Evolutionary conservation across 2,329 filamentous ascomycete genomes (phyloP).

Genomic region (Colletotrichum horii): DNA sequence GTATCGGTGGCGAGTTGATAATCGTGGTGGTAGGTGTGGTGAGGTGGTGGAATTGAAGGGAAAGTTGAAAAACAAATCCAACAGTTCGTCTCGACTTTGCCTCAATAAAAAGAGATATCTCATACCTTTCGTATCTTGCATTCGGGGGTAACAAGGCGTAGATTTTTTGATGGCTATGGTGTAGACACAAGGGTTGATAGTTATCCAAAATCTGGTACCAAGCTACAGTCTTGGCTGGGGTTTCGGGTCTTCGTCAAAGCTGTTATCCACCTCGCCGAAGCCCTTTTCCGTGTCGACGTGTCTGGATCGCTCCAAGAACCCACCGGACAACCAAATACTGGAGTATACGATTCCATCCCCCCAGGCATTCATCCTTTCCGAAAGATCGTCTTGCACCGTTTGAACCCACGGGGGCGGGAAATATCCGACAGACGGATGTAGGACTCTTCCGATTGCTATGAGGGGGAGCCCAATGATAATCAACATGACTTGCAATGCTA

Average conservation of each 20-base stretch:
- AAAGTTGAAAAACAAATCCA: neutral
- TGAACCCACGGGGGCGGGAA: rapidly evolving
- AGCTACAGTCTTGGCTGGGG: neutral
- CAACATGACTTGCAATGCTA: neutral
- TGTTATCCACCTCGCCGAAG: neutral
- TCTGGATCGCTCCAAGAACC: neutral
- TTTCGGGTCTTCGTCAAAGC: neutral
- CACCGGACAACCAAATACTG: neutral
- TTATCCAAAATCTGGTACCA: rapidly evolving
- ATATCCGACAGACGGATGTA: neutral
- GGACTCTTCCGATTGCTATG: neutral
- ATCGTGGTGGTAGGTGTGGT: neutral
- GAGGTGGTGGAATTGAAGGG: neutral
- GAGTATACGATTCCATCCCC: neutral
- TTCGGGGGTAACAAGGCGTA: neutral
- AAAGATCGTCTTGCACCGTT: neutral
- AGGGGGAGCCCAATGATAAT: neutral
- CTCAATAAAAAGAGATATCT: rapidly evolving
- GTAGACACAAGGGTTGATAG: neutral
- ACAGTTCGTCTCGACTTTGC: neutral
- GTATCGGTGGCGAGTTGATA: neutral
- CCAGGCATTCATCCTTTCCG: neutral
- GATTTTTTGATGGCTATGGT: rapidly evolving
- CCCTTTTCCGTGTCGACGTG: neutral
- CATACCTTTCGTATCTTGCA: rapidly evolving